These are phyloP conservation scores for Boletellus sp. DNA, from an alignment of 768 basidiomycete species.

Conservation along the genomic window DNA sequence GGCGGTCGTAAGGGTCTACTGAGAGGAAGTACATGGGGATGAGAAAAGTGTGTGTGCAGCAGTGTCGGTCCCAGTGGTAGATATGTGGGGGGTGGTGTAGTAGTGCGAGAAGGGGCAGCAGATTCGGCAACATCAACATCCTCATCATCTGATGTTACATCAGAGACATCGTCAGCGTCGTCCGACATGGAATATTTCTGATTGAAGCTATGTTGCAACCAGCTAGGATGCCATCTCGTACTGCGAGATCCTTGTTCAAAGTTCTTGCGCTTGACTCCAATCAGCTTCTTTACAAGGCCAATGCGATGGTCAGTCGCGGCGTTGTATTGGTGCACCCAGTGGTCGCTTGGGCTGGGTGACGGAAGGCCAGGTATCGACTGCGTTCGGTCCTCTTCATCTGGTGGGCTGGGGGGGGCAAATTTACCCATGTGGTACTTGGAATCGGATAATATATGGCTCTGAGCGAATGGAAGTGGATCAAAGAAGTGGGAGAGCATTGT, in stretches of 20 bases:
- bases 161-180: constrained; percentile 37
- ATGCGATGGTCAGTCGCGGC: constrained; percentile 69
- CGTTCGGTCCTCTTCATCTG: constrained; percentile 45
- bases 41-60: constrained; percentile 65
- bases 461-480: constrained; percentile 73
- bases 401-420: constrained; percentile 65
- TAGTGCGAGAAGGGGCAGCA: constrained; percentile 44
- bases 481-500: constrained; percentile 39
- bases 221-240: constrained; percentile 37
- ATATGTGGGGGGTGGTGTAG: constrained; percentile 69
- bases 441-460: constrained; percentile 58
- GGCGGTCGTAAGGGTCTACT: constrained; percentile 60
- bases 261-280: constrained; percentile 66
- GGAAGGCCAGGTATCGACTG: constrained; percentile 21
- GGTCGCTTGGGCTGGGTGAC: constrained; percentile 18
- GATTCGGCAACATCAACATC: constrained; percentile 32
- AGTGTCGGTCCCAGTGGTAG: constrained; percentile 68
- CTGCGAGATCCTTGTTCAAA: constrained; percentile 36
- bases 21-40: constrained; percentile 57
- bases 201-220: constrained; percentile 52
- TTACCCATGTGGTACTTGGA: constrained; percentile 74
- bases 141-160: constrained; percentile 39
- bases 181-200: constrained; percentile 31
- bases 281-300: constrained; percentile 61
- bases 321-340: constrained; percentile 55